phyloP scores from a whole-genome alignment of 441 rosid species.

The Erysimum cheiri region DNA sequence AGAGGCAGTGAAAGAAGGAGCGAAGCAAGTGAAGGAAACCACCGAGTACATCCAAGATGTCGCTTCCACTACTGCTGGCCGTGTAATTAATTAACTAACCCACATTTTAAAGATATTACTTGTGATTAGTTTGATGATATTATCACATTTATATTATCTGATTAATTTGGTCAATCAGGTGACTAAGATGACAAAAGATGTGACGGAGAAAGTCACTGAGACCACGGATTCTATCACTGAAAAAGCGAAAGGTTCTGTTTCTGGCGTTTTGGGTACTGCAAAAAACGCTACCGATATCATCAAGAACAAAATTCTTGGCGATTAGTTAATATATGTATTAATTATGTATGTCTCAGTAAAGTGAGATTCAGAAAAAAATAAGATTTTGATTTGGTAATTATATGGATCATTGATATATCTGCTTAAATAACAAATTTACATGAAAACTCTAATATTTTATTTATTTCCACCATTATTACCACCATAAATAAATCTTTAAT shows the following conservation, averaged over 20 bases:
- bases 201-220: constrained; percentile 51
- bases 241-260: constrained; percentile 50
- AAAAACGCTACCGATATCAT: constrained; percentile 51
- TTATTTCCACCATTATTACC: neutral
- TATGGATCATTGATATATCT: neutral
- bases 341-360: constrained; percentile 18
- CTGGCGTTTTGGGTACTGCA: constrained; percentile 50
- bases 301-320: constrained; percentile 51
- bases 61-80: constrained; percentile 48
- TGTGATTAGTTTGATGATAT: neutral
- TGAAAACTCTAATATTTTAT: neutral
- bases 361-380: neutral
- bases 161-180: constrained; percentile 44
- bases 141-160: neutral
- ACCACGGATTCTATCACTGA: constrained; percentile 49
- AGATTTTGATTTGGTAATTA: neutral
- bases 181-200: constrained; percentile 53
- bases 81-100: constrained; percentile 36
- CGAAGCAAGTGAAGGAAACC: constrained; percentile 59
- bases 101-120: neutral
- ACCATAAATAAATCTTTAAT: too few relatives aligned
- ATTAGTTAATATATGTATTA: constrained; percentile 27
- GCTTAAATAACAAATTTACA: neutral
- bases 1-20: constrained; percentile 68
- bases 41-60: constrained; percentile 50